phyloP scores from a whole-genome alignment of 192 early-diverging fungal species.

The Mortierella alpina region DNA sequence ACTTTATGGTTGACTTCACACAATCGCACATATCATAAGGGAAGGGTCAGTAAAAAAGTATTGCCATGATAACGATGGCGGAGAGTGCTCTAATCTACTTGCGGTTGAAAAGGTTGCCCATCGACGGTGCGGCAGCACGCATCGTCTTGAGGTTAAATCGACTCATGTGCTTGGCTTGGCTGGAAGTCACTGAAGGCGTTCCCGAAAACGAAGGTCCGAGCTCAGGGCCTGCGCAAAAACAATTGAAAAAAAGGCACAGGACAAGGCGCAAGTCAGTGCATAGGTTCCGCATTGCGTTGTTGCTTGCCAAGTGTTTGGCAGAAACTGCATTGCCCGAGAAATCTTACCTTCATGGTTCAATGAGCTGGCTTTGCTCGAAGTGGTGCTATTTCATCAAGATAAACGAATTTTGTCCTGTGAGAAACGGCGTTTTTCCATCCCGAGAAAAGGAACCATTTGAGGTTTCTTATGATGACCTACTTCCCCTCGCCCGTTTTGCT shows the following conservation, averaged over 20 bases:
- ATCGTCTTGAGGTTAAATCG: slow-evolving; percentile 42
- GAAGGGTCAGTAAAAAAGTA: background rate
- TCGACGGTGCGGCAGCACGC: slow-evolving; percentile 28
- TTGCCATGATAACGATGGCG: background rate
- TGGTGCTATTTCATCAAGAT: background rate
- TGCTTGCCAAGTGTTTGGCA: background rate
- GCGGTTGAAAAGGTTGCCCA: slow-evolving; percentile 31
- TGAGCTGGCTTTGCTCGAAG: slow-evolving; percentile 34
- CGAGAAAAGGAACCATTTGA: too few relatives aligned
- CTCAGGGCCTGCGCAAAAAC: slow-evolving; percentile 4
- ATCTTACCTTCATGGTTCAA: slow-evolving; percentile 22
- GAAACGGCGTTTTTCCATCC: too few relatives aligned
- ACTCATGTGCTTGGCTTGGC: slow-evolving; percentile 12
- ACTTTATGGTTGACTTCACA: too few relatives aligned
- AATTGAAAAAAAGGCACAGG: background rate
- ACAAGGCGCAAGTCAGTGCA: too few relatives aligned
- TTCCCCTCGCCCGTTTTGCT: slow-evolving; percentile 27
- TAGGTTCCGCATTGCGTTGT: too few relatives aligned
- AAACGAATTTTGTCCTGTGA: background rate
- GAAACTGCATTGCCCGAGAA: background rate
- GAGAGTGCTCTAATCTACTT: slow-evolving; percentile 12
- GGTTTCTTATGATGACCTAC: slow-evolving; percentile 3
- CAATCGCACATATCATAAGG: too few relatives aligned
- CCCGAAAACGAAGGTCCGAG: background rate
- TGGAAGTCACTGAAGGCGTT: background rate